Evolutionary conservation across 345 rosid species (phyloP).

Genomic region (Barbarea vulgaris): DNA sequence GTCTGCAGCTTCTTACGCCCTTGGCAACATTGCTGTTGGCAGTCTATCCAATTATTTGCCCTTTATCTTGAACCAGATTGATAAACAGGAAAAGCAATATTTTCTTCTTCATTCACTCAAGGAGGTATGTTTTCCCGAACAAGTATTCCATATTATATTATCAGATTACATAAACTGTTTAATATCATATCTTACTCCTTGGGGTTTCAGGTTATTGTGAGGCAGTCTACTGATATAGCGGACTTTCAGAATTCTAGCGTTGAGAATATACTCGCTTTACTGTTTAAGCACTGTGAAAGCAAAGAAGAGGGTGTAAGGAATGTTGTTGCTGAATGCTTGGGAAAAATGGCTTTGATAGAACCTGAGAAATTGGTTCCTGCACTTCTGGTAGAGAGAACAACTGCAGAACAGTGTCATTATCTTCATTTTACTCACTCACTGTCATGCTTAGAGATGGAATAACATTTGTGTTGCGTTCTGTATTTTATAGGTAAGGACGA

Average conservation of each 20-base stretch:
- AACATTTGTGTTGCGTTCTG: conserved; percentile 10
- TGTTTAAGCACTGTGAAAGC: conserved; percentile 97
- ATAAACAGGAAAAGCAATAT: conserved; percentile 98
- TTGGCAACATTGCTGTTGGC: conserved; percentile 99
- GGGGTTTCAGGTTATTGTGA: conserved; percentile 79
- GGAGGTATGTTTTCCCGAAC: conserved; percentile 59
- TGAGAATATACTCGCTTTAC: conserved; percentile 79
- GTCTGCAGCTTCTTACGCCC: conserved; percentile 99
- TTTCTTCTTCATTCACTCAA: conserved; percentile 96
- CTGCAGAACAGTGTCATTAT: conserved; percentile 8
- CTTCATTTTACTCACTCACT: conserved; percentile 1
- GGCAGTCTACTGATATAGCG: conserved; percentile 94
- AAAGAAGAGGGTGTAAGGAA: conserved; percentile 99
- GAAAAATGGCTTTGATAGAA: conserved; percentile 94
- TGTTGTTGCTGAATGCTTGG: conserved; percentile 99
- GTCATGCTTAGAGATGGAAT: not conserved
- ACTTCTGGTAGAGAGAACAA: conserved; percentile 63
- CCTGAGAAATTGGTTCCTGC: conserved; percentile 94
- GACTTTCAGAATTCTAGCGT: conserved; percentile 93
- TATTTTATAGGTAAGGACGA: conserved; percentile 68
- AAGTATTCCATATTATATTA: conserved; percentile 15
- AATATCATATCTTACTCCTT: conserved; percentile 18
- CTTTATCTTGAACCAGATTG: conserved; percentile 97
- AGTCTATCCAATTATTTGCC: conserved; percentile 92
- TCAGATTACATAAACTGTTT: not conserved